Evolutionary conservation across 805 yeast genomes (phyloP), one percentile per base, ranked within the genome.

Genomic region (Ogataea allantospora): DNA sequence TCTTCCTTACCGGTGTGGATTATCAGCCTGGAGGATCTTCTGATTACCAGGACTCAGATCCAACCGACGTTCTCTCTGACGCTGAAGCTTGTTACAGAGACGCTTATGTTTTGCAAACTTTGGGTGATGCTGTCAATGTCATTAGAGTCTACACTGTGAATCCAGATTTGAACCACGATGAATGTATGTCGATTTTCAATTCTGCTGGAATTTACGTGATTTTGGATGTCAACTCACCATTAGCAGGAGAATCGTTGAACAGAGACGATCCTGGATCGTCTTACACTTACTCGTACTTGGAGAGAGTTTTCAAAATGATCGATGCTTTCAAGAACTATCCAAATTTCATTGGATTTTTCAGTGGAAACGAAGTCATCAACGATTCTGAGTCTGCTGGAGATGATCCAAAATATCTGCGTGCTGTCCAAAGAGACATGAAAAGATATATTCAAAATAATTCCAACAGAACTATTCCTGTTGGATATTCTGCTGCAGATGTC

Each of bases 21-120:
- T 89, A 89, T 62, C 95, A 87, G 63, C 95, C 91, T 0, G 96
- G 97, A 47, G 97, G 96, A 2, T 81, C 96, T 0, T 84, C 95
- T 1, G 72, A 66, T 12, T 77, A 69, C 51, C 50, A 61, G 13
- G 51, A 52, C 22, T 66, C 43, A 30, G 47, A 43, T 30, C 56
- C 33, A 0, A 47, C 57, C 10, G 96, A 89, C 59, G 88, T 87
- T 2, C 67, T 89, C 24, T 72, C 88, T 10, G 85, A 87, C 51
- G 71, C 76, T 2, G 76, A 71, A 16, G 68, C 66, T 18, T 89
- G 96, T 63, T 75, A 77, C 46, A 78, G 97, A 60, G 97, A 89
- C 60, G 85, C 88, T 25, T 75, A 69, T 53, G 77, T 77, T 41
- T 75, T 89, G 55, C 86, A 83, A 65, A 78, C 86, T 54, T 68